phyloP scores from a whole-genome alignment of 208 protist genomes.

The Naegleria fowleri region DNA sequence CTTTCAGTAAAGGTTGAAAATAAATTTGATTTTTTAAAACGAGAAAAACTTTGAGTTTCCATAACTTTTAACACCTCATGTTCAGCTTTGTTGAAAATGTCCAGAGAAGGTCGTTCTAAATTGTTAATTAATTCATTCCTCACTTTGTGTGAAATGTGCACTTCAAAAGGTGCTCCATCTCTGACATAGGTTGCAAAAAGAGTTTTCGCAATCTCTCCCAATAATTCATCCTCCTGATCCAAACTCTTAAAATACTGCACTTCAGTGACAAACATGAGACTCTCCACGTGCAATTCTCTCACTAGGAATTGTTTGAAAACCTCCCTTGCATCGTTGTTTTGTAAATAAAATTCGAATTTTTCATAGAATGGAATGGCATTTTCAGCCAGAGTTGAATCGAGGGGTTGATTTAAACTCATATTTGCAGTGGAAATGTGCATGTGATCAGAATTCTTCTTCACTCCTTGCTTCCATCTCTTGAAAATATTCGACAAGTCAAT shows the following conservation, averaged over 20 bases:
- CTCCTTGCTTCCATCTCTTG: neutral
- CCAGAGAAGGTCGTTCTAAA: neutral
- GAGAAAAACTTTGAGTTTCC: neutral
- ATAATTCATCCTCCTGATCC: neutral
- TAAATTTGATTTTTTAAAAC: slow-evolving; percentile 4
- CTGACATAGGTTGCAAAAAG: neutral
- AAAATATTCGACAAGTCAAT: neutral
- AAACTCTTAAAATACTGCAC: neutral
- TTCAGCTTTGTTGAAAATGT: neutral
- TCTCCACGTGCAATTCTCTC: slow-evolving; percentile 8
- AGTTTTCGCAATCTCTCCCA: neutral
- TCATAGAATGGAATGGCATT: neutral
- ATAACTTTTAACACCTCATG: neutral
- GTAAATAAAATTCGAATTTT: neutral
- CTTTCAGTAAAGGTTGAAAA: too few relatives aligned
- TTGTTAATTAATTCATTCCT: neutral
- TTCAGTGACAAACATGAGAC: slow-evolving; percentile 9
- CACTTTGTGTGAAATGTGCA: neutral
- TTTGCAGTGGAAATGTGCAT: neutral
- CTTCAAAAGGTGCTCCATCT: neutral
- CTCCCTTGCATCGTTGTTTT: neutral
- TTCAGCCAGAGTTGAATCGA: neutral
- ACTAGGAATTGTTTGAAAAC: slow-evolving; percentile 16
- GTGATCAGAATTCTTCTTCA: neutral
- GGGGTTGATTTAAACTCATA: too few relatives aligned